Percentiles rank a stretch among this genome's conserved stretches.
Evolutionary conservation across 2,329 filamentous ascomycete genomes (phyloP).

Genomic region (Pyrenophora tritici-repentis): DNA sequence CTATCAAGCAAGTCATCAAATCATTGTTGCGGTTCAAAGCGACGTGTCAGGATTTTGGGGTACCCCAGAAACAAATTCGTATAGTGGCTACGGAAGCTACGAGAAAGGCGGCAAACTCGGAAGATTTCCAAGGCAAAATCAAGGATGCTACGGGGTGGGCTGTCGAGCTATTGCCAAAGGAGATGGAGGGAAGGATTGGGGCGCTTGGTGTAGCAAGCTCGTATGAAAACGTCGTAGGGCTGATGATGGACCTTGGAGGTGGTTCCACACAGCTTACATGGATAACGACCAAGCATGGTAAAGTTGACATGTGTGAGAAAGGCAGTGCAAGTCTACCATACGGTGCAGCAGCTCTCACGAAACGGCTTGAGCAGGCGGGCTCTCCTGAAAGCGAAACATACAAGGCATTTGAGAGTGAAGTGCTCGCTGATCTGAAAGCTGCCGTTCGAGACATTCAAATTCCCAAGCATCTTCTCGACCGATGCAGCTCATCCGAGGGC

Average conservation of each 20-base stretch:
- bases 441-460: constrained; percentile 65
- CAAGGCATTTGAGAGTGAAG: constrained; percentile 57
- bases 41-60: constrained; percentile 71
- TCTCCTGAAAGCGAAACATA: constrained; percentile 50
- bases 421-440: constrained; percentile 62
- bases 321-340: constrained; percentile 71
- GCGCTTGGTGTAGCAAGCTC: constrained; percentile 82
- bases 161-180: constrained; percentile 74
- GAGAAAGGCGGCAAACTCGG: constrained; percentile 75
- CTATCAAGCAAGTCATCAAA: constrained; percentile 68
- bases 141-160: constrained; percentile 66
- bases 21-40: constrained; percentile 72
- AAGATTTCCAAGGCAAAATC: constrained; percentile 70
- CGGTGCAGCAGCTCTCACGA: constrained; percentile 69
- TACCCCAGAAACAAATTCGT: constrained; percentile 67
- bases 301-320: constrained; percentile 41
- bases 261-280: constrained; percentile 73
- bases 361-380: constrained; percentile 52
- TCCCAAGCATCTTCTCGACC: constrained; percentile 57
- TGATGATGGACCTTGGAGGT: constrained; percentile 87
- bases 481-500: constrained; percentile 26
- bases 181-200: constrained; percentile 81
- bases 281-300: constrained; percentile 59
- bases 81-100: constrained; percentile 90
- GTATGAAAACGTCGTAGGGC: constrained; percentile 69